Evolutionary conservation across 805 yeast species (phyloP).

Genomic region (Isabelozyma heimii): DNA sequence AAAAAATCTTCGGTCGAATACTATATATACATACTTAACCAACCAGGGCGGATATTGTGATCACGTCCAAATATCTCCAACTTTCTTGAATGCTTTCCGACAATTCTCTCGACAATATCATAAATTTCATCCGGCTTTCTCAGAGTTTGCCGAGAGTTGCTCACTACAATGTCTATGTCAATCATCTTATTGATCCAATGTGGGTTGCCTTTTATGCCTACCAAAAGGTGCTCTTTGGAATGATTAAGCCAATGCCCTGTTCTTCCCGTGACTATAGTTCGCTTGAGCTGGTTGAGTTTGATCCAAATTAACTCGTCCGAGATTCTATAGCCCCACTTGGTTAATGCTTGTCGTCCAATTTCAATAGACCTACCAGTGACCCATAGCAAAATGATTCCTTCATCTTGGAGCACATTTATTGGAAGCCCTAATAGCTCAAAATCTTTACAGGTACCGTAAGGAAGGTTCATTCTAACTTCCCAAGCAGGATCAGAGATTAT

Average conservation of each 20-base stretch:
- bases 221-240: conserved; percentile 84
- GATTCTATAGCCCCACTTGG: conserved; percentile 78
- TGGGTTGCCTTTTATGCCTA: conserved; percentile 82
- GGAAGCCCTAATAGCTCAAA: conserved; percentile 67
- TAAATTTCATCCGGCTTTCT: conserved; percentile 90
- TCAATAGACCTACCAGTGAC: conserved; percentile 95
- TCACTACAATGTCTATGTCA: conserved; percentile 76
- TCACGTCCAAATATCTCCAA: conserved; percentile 87
- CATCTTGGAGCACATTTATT: conserved; percentile 69
- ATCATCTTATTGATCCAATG: conserved; percentile 63
- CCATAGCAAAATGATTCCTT: conserved; percentile 85
- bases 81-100: conserved; percentile 73
- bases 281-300: conserved; percentile 79
- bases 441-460: conserved; percentile 77
- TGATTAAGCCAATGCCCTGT: conserved; percentile 98
- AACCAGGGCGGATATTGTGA: conserved; percentile 83
- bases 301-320: conserved; percentile 87
- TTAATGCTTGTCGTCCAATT: conserved; percentile 73
- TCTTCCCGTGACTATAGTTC: conserved; percentile 92
- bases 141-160: conserved; percentile 83
- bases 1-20: neutral
- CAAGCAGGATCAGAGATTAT: conserved; percentile 94
- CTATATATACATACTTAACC: conserved; percentile 57
- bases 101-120: conserved; percentile 80
- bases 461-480: conserved; percentile 90